phyloP scores from a whole-genome alignment of 75 land plant species.

The Selaginella tamariscina region DNA sequence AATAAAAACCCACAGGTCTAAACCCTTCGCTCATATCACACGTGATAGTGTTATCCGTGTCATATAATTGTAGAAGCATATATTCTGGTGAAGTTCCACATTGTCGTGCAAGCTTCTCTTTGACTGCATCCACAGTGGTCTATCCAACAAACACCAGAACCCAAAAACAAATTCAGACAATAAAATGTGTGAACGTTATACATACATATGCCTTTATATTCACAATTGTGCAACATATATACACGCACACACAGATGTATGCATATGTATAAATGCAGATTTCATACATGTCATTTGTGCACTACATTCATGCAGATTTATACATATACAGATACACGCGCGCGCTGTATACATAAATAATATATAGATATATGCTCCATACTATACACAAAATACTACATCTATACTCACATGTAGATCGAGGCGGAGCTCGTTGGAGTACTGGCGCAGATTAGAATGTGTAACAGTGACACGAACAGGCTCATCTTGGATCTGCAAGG shows the following conservation, averaged over 20 bases:
- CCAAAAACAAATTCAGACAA: not conserved
- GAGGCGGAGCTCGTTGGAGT: not conserved
- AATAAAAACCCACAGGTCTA: slow-evolving; percentile 68
- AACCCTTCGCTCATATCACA: slow-evolving; percentile 45
- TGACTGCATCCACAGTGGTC: slow-evolving; percentile 55
- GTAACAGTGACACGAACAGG: not conserved
- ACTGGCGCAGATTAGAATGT: not conserved
- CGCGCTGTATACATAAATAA: no score
- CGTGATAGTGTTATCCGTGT: slow-evolving; percentile 43
- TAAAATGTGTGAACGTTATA: no score
- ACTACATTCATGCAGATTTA: no score
- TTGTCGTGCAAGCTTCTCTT: slow-evolving; percentile 70
- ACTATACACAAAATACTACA: no score
- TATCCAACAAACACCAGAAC: slow-evolving; percentile 3
- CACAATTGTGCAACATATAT: no score
- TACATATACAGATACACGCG: no score
- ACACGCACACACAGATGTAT: no score
- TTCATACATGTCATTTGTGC: no score
- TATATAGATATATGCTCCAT: no score
- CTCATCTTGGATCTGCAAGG: no score
- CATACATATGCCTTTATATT: no score
- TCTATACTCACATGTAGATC: not conserved
- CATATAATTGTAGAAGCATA: slow-evolving; percentile 78
- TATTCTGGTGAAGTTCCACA: slow-evolving; percentile 72
- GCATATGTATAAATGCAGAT: no score